Conservation (phyloP, 2,329 filamentous ascomycete species). For the Daldinia sp. region DNA sequence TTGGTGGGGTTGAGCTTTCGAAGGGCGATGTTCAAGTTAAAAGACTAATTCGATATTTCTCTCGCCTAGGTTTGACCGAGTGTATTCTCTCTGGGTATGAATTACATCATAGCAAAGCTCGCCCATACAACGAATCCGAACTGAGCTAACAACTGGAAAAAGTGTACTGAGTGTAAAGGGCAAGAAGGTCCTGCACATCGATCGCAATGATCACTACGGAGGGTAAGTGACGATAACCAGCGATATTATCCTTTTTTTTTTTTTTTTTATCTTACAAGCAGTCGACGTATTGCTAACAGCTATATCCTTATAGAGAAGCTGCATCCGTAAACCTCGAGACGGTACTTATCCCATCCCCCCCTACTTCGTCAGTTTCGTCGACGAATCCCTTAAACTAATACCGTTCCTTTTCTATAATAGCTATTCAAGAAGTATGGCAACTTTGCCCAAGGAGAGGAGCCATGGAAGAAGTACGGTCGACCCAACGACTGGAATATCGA, state of each 20-base stretch:
- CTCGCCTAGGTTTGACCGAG: conserved; percentile 86
- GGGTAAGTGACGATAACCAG: conserved; percentile 68
- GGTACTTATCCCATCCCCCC: conserved; percentile 60
- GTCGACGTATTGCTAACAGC: conserved; percentile 29
- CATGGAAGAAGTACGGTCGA: conserved; percentile 97
- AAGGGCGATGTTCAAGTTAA: too few relatives aligned
- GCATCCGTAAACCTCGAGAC: conserved; percentile 96
- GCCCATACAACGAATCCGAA: conserved; percentile 3
- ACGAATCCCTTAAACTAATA: conserved; percentile 17
- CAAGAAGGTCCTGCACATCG: conserved; percentile 98
- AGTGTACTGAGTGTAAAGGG: conserved; percentile 98
- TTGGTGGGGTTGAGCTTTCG: conserved; percentile 31
- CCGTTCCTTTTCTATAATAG: conserved; percentile 30
- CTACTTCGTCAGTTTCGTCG: neutral
- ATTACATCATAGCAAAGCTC: conserved; percentile 20
- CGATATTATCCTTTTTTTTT: neutral
- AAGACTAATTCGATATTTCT: conserved; percentile 43
- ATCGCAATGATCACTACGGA: conserved; percentile 98
- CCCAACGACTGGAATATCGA: conserved; percentile 99
- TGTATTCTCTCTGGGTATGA: conserved; percentile 96
- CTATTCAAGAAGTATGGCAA: conserved; percentile 98
- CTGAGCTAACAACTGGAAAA: conserved; percentile 21
- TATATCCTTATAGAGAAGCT: conserved; percentile 72
- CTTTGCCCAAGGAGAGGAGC: conserved; percentile 79
- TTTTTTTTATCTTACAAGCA: neutral